A percentile compares a stretch with the other conserved stretches of the same genome.
phyloP scores from a whole-genome alignment of 2,329 filamentous ascomycete genomes.

The Coniosporium uncinatum region DNA sequence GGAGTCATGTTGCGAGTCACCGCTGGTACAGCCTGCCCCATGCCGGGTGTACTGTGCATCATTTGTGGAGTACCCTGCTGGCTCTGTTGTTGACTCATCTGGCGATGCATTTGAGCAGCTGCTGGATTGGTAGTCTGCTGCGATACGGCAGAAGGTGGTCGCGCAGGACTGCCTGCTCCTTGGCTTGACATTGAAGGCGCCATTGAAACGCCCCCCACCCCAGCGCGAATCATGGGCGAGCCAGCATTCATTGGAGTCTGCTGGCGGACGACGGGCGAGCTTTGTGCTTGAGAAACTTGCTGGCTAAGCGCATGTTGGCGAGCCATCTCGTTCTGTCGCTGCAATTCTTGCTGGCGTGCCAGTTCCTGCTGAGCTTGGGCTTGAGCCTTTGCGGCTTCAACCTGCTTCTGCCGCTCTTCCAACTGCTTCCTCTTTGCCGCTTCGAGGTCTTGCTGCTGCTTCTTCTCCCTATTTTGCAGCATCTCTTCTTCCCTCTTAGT shows the following conservation, averaged over 20 bases:
- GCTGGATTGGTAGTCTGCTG: conserved; percentile 13
- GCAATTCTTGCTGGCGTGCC: conserved; percentile 1
- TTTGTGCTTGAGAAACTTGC: conserved; percentile 10
- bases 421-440: conserved; percentile 36
- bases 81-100: conserved; percentile 27
- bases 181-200: conserved; percentile 60
- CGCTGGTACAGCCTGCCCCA: conserved; percentile 20
- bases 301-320: conserved; percentile 1
- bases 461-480: conserved; percentile 30
- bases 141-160: conserved; percentile 59
- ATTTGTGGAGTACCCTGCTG: conserved; percentile 28
- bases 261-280: conserved; percentile 43
- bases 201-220: conserved; percentile 38
- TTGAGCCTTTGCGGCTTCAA: conserved; percentile 3
- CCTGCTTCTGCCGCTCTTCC: conserved; percentile 33
- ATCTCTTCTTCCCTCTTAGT: conserved; percentile 41
- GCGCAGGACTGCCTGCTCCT: conserved; percentile 57
- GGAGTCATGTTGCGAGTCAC: conserved; percentile 23
- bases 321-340: neutral
- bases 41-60: conserved; percentile 25
- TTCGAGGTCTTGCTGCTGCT: conserved; percentile 46
- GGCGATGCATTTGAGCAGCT: conserved; percentile 23
- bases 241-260: conserved; percentile 47
- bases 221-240: conserved; percentile 33
- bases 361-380: conserved; percentile 11